Conservation (phyloP, 345 rosid genomes). For the Eucalyptus rudis region DNA sequence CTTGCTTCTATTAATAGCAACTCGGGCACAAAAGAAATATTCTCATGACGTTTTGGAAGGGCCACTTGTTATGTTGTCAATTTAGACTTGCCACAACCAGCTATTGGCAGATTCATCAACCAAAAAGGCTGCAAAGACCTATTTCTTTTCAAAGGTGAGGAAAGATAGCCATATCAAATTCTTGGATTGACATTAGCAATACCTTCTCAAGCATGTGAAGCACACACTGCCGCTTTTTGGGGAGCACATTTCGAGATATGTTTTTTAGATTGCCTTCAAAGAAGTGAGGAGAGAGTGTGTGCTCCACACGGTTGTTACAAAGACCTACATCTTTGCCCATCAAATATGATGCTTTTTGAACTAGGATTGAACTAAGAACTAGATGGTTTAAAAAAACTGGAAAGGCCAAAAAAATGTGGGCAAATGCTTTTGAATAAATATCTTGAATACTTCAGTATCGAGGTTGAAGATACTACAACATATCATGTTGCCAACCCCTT, state of each 20-base stretch:
- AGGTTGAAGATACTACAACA: neutral
- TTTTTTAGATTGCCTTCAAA: neutral
- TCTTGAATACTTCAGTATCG: neutral
- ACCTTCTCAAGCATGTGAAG: neutral
- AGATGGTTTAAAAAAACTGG: neutral
- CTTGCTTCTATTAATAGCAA: neutral
- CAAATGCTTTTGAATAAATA: neutral
- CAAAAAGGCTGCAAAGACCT: neutral
- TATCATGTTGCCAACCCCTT: neutral
- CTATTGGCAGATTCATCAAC: neutral
- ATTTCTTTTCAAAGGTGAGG: neutral
- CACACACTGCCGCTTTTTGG: neutral
- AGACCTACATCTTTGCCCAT: neutral
- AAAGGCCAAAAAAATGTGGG: neutral
- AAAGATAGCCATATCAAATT: neutral
- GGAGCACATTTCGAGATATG: neutral
- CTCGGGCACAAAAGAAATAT: neutral
- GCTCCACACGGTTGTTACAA: neutral
- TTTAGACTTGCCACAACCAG: neutral
- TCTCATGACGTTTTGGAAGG: neutral
- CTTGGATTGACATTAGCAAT: neutral
- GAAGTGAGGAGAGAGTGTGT: neutral
- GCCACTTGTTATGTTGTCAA: neutral
- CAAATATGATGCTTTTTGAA: neutral
- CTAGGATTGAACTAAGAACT: neutral